These are phyloP conservation scores for Diplodia sapinea DNA, from an alignment of 2,329 filamentous ascomycete genomes.

Conservation along the genomic window DNA sequence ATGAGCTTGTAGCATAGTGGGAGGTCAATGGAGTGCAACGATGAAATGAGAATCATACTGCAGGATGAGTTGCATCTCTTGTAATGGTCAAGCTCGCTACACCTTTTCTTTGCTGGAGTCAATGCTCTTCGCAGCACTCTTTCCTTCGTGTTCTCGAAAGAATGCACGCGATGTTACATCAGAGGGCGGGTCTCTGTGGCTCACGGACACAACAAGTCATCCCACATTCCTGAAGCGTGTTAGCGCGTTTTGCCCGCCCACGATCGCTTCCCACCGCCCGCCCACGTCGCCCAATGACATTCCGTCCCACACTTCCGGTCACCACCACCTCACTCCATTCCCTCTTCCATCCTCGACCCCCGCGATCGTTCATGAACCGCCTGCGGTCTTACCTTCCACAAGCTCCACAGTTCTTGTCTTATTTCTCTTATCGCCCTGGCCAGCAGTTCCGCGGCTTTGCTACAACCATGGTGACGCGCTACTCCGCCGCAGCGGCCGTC, in stretches of 20 bases:
- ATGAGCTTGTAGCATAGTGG: constrained; percentile 23
- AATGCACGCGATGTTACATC: constrained; percentile 1
- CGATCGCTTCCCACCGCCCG: constrained; percentile 1
- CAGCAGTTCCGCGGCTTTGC: constrained; percentile 20
- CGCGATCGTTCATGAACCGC: constrained; percentile 27
- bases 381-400: constrained; percentile 9
- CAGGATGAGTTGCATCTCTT: neutral
- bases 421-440: neutral
- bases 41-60: neutral
- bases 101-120: neutral
- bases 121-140: neutral
- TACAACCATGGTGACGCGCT: constrained; percentile 23
- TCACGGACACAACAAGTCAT: constrained; percentile 1
- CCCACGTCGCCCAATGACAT: constrained; percentile 8
- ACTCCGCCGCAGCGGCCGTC: neutral
- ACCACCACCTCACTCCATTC: constrained; percentile 1
- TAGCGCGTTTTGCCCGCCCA: neutral
- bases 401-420: neutral
- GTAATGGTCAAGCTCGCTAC: neutral
- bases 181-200: neutral
- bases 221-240: constrained; percentile 12
- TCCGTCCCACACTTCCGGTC: constrained; percentile 2
- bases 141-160: neutral
- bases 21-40: neutral
- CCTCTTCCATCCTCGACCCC: neutral